These are phyloP conservation scores for Moesziomyces antarcticus DNA, from an alignment of 1,284 basidiomycete species.

Conservation along the genomic window DNA sequence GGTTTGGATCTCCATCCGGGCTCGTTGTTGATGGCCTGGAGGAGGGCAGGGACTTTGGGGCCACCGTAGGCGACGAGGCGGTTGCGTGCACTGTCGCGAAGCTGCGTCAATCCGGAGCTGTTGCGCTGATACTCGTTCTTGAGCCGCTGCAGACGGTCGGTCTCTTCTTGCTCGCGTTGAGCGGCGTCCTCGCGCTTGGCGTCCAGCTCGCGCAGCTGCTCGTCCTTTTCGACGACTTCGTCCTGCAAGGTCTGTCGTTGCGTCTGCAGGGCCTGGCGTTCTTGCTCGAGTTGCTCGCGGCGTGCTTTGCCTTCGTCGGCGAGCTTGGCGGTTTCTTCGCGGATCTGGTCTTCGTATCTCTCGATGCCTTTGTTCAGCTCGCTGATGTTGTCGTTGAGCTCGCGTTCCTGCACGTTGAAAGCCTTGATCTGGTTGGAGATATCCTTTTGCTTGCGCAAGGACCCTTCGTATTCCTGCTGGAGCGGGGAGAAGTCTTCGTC, in stretches of 20 bases:
- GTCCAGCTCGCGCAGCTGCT: constrained; percentile 40
- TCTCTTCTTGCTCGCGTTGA: constrained; percentile 18
- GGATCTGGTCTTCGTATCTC: constrained; percentile 73
- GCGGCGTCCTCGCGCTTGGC: constrained; percentile 20
- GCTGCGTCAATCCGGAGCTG: constrained; percentile 11
- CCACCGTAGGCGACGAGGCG: constrained; percentile 60
- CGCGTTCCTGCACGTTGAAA: constrained; percentile 42
- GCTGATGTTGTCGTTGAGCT: constrained; percentile 50
- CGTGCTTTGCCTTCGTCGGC: constrained; percentile 58
- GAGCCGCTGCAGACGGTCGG: constrained; percentile 19
- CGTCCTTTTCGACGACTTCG: constrained; percentile 16
- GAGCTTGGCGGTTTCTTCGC: constrained; percentile 55
- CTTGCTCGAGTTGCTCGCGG: constrained; percentile 44
- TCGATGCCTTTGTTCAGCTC: constrained; percentile 69
- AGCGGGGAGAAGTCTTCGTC: constrained; percentile 39
- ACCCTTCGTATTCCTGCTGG: constrained; percentile 36
- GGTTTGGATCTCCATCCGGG: constrained; percentile 60
- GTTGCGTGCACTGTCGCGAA: constrained; percentile 37
- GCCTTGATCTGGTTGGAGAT: constrained; percentile 69
- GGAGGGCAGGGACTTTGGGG: constrained; percentile 48
- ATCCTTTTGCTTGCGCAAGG: constrained; percentile 61
- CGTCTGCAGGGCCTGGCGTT: constrained; percentile 35
- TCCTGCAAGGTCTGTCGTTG: constrained; percentile 37
- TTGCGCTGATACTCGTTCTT: constrained; percentile 17
- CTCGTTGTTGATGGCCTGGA: constrained; percentile 72